Evolutionary conservation across 225 moss, liverwort and hornwort species (phyloP), one percentile per base, ranked within the genome.

Genomic region (Rhytidiadelphus loreus): DNA sequence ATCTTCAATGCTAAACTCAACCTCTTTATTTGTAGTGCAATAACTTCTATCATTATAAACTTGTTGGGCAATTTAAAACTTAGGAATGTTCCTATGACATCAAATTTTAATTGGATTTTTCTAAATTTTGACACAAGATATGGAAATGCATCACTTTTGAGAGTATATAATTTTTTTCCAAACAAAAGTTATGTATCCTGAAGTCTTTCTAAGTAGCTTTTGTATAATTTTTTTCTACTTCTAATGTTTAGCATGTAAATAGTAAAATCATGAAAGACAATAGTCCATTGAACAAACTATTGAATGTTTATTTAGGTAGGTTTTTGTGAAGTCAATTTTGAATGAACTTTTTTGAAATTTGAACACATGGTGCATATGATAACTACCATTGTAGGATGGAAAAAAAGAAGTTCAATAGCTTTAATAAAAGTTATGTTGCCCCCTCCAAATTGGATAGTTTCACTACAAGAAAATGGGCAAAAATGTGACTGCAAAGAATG

Each of bases 351-450:
- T 66, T 20, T 66, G 21, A 66, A 66, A 37, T 66, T 37, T 21
- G 6, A 6, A 66, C 3, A 20, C 23, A 39, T 23, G 22, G 12
- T n/a, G 7, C 23, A n/a, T n/a, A 39, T 1, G 39, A n/a, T 68
- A 23, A n/a, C 4, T 0, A 0, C 13, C 0, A 3, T 68, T 23
- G 7, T 2, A 0, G n/a, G 7, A 69, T 41, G 25, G 5, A 8
- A 24, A 70, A 25, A 25, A 41, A 4, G 0, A 2, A 41, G n/a
- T n/a, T 70, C 2, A 70, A 0, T 25, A 6, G 15, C 66, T 1
- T 25, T 0, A 43, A 5, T 43, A 70, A 25, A 70, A 70, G 1
- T 41, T 70, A 41, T 25, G 3, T 5, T 41, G 5, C 5, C 26
- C 23, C 8, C 26, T 3, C 12, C 15, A 26, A 5, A 41, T 26